These are phyloP conservation scores for Solanum medicagineum DNA, from an alignment of 257 asterid genomes.

Conservation along the genomic window DNA sequence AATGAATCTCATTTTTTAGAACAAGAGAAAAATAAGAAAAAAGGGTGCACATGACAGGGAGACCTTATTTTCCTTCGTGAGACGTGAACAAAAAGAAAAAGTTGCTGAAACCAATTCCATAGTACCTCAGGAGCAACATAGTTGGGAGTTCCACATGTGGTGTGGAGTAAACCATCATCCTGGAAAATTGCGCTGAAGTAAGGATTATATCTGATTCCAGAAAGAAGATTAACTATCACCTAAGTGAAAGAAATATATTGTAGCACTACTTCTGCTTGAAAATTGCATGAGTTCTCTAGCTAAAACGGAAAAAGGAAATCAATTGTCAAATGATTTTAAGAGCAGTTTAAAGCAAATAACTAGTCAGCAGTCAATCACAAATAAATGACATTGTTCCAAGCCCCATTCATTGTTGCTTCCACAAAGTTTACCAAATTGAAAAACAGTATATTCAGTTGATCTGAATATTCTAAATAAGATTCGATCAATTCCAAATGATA, in stretches of 20 bases:
- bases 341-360: background rate
- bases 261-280: background rate
- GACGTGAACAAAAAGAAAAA: background rate
- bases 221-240: background rate
- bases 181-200: conserved; percentile 18
- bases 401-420: background rate
- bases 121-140: conserved; percentile 96
- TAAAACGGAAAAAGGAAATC: background rate
- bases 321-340: background rate
- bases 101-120: background rate
- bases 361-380: background rate
- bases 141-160: conserved; percentile 96
- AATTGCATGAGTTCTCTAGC: background rate
- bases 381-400: background rate
- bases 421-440: background rate
- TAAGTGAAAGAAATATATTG: background rate
- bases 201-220: background rate
- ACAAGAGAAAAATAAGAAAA: background rate
- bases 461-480: background rate
- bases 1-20: background rate
- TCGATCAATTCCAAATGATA: background rate
- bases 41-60: background rate
- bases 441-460: background rate
- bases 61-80: background rate
- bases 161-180: conserved; percentile 94